Evolutionary conservation across 2,329 filamentous ascomycete species (phyloP), one percentile per base, ranked within the genome.

Genomic region (Claviceps africana): DNA sequence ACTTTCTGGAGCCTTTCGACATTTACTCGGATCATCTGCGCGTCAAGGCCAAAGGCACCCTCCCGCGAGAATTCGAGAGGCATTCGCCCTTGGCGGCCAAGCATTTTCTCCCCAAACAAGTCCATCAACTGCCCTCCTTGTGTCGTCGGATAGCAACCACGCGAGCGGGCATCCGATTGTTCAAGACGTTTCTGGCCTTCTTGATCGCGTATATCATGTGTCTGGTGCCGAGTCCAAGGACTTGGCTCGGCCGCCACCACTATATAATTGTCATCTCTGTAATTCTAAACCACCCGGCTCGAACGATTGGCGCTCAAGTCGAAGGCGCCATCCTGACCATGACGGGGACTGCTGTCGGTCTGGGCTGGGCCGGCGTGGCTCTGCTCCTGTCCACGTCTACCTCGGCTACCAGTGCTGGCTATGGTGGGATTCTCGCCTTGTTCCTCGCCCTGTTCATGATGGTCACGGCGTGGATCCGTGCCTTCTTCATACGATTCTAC

Each of bases 261-360:
- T 81, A 79, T 57, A 71, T 81, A 54, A 74, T 79, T 68, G 72
- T 70, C 4, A 62, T 82, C 47, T 81, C 78, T 2, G 67, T 74
- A n/a, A 71, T 81, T 21, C 58, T 81, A 45, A 81, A 81, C 53
- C 78, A 82, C 57, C 70, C 78, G 3, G 76, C 74, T 22, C 69
- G 78, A 39, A 73, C 75, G 1, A 58, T 81, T 50, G 78, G 78
- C 6, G 72, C 76, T 13, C 78, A 82, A 56, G 61, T 81, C 22
- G 78, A 82, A 59, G 78, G 78, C 2, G 64, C 72, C 4, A 52
- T 78, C 43, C 62, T 77, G 21, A 80, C 77, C 5, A 73, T 71
- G n/a, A 31, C 76, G 6, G 78, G 78, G 3, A 74, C 75, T 1
- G 72, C 72, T 5, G 67, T 70, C 31, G 78, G 78, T 1, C 61